Percentiles rank a stretch among this genome's conserved stretches.
phyloP scores from a whole-genome alignment of 345 rosid genomes.

The Diplotaxis tenuifolia region DNA sequence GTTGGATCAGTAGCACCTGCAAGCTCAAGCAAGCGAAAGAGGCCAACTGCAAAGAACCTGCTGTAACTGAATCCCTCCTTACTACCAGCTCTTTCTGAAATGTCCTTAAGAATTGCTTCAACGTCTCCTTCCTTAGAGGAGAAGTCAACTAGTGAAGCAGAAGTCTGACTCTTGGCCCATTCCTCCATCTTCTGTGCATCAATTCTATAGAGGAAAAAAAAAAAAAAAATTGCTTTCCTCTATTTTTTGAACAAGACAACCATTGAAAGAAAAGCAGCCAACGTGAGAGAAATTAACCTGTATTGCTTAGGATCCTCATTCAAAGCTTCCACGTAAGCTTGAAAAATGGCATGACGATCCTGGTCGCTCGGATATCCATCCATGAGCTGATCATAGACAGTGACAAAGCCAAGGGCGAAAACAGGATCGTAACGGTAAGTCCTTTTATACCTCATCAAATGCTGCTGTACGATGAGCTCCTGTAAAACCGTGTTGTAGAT shows the following conservation, averaged over 20 bases:
- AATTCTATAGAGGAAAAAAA: constrained; percentile 40
- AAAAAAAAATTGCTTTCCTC: too few species aligned
- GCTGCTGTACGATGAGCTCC: constrained; percentile 95
- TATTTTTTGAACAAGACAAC: too few species aligned
- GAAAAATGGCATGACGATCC: constrained; percentile 82
- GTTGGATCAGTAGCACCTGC: constrained; percentile 85
- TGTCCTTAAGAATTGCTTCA: constrained; percentile 70
- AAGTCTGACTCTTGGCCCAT: constrained; percentile 75
- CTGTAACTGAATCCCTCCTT: constrained; percentile 89
- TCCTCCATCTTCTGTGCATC: constrained; percentile 94
- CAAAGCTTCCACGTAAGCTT: constrained; percentile 76
- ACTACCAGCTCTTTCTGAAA: constrained; percentile 71
- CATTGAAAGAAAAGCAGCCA: too few species aligned
- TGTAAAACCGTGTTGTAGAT: constrained; percentile 81
- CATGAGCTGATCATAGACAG: constrained; percentile 95
- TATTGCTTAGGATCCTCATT: constrained; percentile 88
- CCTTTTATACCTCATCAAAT: constrained; percentile 87
- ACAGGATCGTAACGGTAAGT: constrained; percentile 77
- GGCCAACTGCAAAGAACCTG: constrained; percentile 95
- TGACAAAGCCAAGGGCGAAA: constrained; percentile 95
- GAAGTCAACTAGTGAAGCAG: constrained; percentile 70
- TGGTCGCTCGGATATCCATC: constrained; percentile 94
- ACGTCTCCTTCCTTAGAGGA: constrained; percentile 78
- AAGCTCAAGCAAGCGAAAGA: constrained; percentile 95
- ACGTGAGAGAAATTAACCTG: constrained; percentile 60